Base-by-base conservation (phyloP, 2,329 filamentous ascomycete species). In the Phaeosphaeria sp. region DNA sequence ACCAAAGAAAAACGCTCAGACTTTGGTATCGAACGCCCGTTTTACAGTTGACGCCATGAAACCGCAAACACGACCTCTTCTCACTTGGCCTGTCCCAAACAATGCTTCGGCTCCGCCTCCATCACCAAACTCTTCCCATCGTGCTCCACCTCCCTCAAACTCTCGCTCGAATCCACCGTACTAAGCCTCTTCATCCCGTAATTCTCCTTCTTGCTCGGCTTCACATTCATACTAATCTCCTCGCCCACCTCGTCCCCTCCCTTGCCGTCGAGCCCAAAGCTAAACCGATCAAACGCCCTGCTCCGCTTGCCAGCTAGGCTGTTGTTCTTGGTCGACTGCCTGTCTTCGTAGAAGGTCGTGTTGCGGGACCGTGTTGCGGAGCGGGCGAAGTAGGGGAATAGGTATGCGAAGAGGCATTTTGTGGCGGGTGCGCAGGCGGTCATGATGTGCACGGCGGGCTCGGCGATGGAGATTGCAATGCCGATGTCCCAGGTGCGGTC, bases 401-500 rank as follows among this genome's bases (percentile, higher is more conserved):
- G 49, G 39, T 67, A 64, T 3, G 74, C 72, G 30, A 84, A 62
- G 15, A 83, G 76, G 2, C 83, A 82, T 6, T 82, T 78, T 41
- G 85, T 72, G 0, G 83, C 84, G 0, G 84, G 84, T 0, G 85
- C 79, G 60, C 82, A 84, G 6, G 83, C 83, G 0, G 82, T 83
- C 44, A 84, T 75, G 60, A 86, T 83, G 50, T 82, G 84, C 0
- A 81, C 63, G 30, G 74, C 72, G 6, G 79, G 66, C 62, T 82
- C 80, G 25, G 77, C 71, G 33, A 74, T 69, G 15, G 75, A 71
- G 43, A 76, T 76, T 36, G 77, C 69, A 11, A 78, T 54, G 13
- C 74, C 75, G 33, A 80, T 78, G 41, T 73, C 56, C 62, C 72
- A 68, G 58, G 70, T 72, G 1, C 68, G 69, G 47, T 78, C 75